Conservation (phyloP, 2,329 filamentous ascomycete genomes). For the Colletotrichum navitas region DNA sequence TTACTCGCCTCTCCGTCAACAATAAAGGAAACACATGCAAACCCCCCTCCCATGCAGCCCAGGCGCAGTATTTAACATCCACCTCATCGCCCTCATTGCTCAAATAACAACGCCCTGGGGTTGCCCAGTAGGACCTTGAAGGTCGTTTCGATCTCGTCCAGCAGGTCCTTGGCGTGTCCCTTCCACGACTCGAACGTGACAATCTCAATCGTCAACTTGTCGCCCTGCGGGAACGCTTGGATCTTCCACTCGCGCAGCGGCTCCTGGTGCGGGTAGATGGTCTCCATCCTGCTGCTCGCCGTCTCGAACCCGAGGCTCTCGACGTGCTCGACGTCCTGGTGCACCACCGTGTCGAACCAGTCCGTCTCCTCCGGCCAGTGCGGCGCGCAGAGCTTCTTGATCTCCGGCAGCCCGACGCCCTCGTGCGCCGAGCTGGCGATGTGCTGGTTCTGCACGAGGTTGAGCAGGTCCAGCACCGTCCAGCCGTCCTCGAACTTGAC, state of each 20-base stretch:
- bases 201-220: constrained; percentile 67
- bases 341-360: constrained; percentile 69
- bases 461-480: constrained; percentile 66
- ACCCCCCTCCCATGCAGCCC: not conserved
- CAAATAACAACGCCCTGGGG: constrained; percentile 51
- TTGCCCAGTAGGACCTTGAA: constrained; percentile 56
- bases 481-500: constrained; percentile 65
- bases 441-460: constrained; percentile 68
- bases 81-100: constrained; percentile 4
- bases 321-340: constrained; percentile 73
- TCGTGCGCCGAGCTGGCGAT: constrained; percentile 68
- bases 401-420: constrained; percentile 66
- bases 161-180: constrained; percentile 61
- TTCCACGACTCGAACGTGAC: constrained; percentile 70
- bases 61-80: constrained; percentile 2
- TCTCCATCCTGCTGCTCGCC: constrained; percentile 62
- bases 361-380: constrained; percentile 55
- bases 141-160: constrained; percentile 62
- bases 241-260: constrained; percentile 70
- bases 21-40: not conserved
- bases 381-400: constrained; percentile 59
- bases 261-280: constrained; percentile 69
- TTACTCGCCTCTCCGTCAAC: constrained; percentile 1
- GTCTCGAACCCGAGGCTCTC: constrained; percentile 62
- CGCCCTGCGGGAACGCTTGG: constrained; percentile 69